Conservation (phyloP, 257 asterid species). For the Avicennia marina region DNA sequence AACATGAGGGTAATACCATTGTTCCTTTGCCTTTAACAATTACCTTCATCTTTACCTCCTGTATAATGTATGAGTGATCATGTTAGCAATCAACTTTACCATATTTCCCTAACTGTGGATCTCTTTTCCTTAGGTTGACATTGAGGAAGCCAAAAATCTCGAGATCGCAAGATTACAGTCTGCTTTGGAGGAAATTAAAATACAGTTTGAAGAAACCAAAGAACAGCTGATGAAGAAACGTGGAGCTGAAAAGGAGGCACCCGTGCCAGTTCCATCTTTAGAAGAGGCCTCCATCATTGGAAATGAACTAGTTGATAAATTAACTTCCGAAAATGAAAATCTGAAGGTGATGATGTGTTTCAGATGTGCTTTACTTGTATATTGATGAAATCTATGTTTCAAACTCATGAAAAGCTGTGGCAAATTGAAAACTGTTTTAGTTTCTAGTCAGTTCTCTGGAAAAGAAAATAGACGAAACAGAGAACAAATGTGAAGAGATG, state of each 20-base stretch:
- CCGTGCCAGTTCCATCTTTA: conserved; percentile 26
- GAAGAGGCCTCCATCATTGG: conserved; percentile 39
- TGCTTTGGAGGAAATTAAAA: conserved; percentile 54
- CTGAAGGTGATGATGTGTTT: conserved; percentile 55
- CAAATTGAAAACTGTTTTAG: neutral
- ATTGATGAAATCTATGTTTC: conserved; percentile 16
- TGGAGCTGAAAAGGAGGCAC: conserved; percentile 28
- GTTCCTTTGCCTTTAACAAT: neutral
- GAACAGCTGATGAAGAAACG: conserved; percentile 41
- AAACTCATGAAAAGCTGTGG: conserved; percentile 11
- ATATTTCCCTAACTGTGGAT: neutral
- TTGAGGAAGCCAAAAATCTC: conserved; percentile 57
- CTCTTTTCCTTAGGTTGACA: conserved; percentile 22
- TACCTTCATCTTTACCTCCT: too few species aligned
- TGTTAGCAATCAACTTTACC: neutral
- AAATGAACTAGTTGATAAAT: conserved; percentile 46
- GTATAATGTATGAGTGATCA: neutral
- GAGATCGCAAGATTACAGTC: conserved; percentile 54
- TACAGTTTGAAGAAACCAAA: conserved; percentile 50
- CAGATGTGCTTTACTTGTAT: conserved; percentile 6
- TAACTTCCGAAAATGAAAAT: conserved; percentile 70
- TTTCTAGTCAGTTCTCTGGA: conserved; percentile 29
- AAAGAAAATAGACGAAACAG: conserved; percentile 60
- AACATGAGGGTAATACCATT: neutral
- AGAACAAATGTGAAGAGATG: conserved; percentile 61